Evolutionary conservation across 352 stramenopile genomes (phyloP).

Genomic region (Elongisporangium senticosum): DNA sequence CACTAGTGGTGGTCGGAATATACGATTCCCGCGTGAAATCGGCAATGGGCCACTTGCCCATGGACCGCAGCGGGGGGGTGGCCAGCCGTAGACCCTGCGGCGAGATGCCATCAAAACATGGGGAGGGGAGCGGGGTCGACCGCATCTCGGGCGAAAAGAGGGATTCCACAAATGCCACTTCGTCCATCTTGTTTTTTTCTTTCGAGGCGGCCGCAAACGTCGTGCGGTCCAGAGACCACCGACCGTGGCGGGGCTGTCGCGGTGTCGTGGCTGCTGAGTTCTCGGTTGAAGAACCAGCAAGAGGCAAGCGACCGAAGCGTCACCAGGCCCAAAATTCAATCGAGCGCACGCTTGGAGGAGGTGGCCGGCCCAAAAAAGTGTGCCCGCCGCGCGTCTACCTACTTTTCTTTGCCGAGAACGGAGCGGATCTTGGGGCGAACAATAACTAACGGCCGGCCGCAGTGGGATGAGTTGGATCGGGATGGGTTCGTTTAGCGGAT

Average conservation of each 20-base stretch:
- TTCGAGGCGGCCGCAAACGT: slow-evolving; percentile 1
- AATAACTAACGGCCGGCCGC: not conserved
- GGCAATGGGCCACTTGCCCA: slow-evolving; percentile 12
- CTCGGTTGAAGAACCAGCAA: not conserved
- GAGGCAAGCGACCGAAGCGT: not conserved
- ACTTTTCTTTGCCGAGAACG: not conserved
- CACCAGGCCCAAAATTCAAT: not conserved
- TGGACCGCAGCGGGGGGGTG: slow-evolving; percentile 4
- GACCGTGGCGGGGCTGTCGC: not conserved
- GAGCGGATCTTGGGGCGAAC: not conserved
- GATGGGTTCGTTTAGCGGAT: not conserved
- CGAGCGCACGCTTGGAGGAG: not conserved
- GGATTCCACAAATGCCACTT: slow-evolving; percentile 66
- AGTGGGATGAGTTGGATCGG: not conserved
- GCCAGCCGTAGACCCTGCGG: not conserved
- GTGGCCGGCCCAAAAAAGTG: not conserved
- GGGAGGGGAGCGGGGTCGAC: slow-evolving; percentile 7
- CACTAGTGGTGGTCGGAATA: slow-evolving; percentile 7
- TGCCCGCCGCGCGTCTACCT: not conserved
- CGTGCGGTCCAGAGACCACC: not conserved
- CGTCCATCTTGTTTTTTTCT: slow-evolving; percentile 37
- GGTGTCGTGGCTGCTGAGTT: not conserved
- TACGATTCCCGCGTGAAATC: slow-evolving; percentile 4
- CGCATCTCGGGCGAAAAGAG: slow-evolving; percentile 50
- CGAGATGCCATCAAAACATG: not conserved